These are phyloP conservation scores for Saposhnikovia divaricata DNA, from an alignment of 129 eudicot species.

Conservation along the genomic window DNA sequence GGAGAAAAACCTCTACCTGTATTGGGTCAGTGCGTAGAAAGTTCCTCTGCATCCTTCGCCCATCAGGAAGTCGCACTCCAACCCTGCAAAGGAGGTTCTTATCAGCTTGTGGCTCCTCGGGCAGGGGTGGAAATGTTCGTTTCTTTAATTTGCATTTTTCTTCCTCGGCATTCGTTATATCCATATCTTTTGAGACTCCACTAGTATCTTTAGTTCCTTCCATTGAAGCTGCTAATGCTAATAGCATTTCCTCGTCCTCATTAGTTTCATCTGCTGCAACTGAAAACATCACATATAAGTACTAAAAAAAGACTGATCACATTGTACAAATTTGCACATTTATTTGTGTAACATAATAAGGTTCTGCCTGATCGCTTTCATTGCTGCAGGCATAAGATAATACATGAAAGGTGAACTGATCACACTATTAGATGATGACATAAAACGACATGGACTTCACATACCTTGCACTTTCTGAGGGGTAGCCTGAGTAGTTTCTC, in stretches of 20 bases:
- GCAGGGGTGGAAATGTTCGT: constrained; percentile 62
- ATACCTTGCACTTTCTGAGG: constrained; percentile 39
- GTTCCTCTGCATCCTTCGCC: constrained; percentile 89
- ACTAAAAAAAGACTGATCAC: background rate
- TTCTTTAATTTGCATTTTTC: constrained; percentile 27
- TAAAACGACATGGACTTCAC: constrained; percentile 1
- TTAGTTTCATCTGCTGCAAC: constrained; percentile 38
- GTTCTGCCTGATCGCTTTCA: background rate
- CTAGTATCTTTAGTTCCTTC: constrained; percentile 31
- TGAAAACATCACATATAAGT: constrained; percentile 11
- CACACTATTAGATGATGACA: background rate
- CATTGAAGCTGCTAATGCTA: constrained; percentile 70
- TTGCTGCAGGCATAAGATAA: background rate
- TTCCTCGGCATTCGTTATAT: constrained; percentile 18
- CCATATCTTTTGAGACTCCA: constrained; percentile 32
- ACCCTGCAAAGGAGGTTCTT: constrained; percentile 71
- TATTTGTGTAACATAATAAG: background rate
- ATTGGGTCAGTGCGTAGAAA: constrained; percentile 67
- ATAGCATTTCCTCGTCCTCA: constrained; percentile 55
- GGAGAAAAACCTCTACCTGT: constrained; percentile 36
- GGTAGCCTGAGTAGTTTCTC: constrained; percentile 52
- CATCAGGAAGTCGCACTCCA: constrained; percentile 91
- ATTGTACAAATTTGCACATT: background rate
- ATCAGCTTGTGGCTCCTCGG: constrained; percentile 82
- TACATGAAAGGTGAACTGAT: background rate